Evolutionary conservation across 305 asterid genomes (phyloP).

Genomic region (Solanum hybrid): DNA sequence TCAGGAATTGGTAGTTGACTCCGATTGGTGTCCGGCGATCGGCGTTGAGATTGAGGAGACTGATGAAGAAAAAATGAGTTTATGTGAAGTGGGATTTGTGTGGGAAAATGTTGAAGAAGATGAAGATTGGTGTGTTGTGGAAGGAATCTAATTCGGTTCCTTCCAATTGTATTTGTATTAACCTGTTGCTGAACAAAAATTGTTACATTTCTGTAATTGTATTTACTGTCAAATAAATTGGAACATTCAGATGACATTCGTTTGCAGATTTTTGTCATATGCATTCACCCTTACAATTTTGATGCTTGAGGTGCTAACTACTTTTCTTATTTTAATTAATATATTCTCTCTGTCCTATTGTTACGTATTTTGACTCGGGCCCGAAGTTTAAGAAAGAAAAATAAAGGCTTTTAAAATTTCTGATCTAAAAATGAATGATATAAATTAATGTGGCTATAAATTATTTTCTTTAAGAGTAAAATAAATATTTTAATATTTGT

Average conservation of each 20-base stretch:
- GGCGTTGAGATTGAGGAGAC: constrained; percentile 12
- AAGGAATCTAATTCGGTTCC: constrained; percentile 15
- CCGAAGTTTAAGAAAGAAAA: too few relatives aligned
- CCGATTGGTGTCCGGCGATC: not conserved
- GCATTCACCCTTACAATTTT: not conserved
- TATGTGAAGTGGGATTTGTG: constrained; percentile 51
- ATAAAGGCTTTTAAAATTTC: too few relatives aligned
- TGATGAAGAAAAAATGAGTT: constrained; percentile 35
- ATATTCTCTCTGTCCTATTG: too few relatives aligned
- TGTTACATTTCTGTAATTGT: not conserved
- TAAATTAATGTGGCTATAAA: too few relatives aligned
- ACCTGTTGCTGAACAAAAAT: not conserved
- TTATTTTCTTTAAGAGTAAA: too few relatives aligned
- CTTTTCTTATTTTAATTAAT: not conserved
- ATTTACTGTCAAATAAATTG: not conserved
- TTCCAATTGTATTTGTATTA: not conserved
- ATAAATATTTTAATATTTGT: too few relatives aligned
- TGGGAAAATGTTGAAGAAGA: constrained; percentile 43
- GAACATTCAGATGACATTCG: not conserved
- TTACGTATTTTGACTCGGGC: too few relatives aligned
- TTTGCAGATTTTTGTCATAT: not conserved
- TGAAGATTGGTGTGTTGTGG: constrained; percentile 66
- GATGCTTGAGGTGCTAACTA: not conserved
- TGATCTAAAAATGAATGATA: too few relatives aligned
- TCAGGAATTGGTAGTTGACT: constrained; percentile 9